Evolutionary conservation across 1,284 basidiomycete genomes (phyloP), one percentile per base, ranked within the genome.

Genomic region (Anthracocystis walkeri): DNA sequence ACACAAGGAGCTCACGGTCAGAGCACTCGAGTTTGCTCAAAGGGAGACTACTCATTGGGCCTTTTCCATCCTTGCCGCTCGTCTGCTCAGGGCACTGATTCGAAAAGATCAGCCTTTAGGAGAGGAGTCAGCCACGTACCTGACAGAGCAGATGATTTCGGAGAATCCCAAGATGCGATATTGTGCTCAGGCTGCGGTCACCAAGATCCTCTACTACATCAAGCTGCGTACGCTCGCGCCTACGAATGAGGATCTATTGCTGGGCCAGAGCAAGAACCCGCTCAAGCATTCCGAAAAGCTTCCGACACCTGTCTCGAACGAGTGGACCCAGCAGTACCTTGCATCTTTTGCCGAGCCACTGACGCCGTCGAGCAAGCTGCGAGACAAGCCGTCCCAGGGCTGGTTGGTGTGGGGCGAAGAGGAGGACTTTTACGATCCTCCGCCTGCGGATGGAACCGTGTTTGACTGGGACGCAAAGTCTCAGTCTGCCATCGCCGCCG

Each of bases 1-100:
- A 42, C 66, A 79, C 45, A 18, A 56, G 11, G 69, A 81, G 64
- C 81, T 92, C 90, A 84, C 92, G 14, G 86, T 88, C 40, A 87
- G 88, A 18, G 89, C 96, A 35, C 87, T 95, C 25, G 89, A 89
- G 58, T 87, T 94, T 78, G 92, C 93, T 3, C 82, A 86, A 52
- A 88, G 88, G 66, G 88, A 91, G 8, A 87, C 88, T 25, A 93
- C 92, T 49, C 93, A 97, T 90, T 97, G 95, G 95, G 89, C 93
- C 84, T 98, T 97, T 86, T 88, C 91, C 0, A 90, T 94, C 86
- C 91, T 91, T 68, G 91, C 93, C 1, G 87, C 89, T 21, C 90
- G 90, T 44, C 92, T 94, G 83, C 86, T 97, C 33, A 88, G 88
- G 31, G 88, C 89, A 23, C 88, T 96, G 46, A 87, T 94, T 51